phyloP scores from a whole-genome alignment of 768 basidiomycete genomes.

The Suillus paluster region DNA sequence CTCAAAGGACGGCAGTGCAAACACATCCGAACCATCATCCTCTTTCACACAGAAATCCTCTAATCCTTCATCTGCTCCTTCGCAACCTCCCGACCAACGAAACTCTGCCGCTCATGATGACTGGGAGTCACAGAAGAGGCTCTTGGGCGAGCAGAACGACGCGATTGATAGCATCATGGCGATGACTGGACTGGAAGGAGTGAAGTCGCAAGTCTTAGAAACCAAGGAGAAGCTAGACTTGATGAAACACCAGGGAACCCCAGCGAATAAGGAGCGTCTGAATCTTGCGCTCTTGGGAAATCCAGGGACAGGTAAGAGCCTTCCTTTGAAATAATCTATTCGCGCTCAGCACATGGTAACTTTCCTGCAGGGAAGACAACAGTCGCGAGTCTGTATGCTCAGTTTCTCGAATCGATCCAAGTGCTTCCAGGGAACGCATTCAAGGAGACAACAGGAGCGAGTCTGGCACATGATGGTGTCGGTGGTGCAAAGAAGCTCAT shows the following conservation, averaged over 20 bases:
- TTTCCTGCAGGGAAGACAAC: constrained; percentile 58
- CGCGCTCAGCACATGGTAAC: not conserved
- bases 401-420: constrained; percentile 54
- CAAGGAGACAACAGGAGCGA: constrained; percentile 60
- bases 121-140: constrained; percentile 57
- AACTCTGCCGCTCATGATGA: constrained; percentile 23
- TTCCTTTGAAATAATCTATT: not conserved
- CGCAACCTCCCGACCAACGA: not conserved
- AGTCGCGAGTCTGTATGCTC: constrained; percentile 62
- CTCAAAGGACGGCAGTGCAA: not conserved
- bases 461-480: constrained; percentile 57
- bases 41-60: not conserved
- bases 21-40: not conserved
- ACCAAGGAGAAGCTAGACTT: constrained; percentile 59
- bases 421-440: constrained; percentile 54
- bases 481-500: constrained; percentile 49
- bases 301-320: constrained; percentile 62
- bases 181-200: constrained; percentile 63
- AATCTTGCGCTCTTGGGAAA: constrained; percentile 65
- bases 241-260: constrained; percentile 46
- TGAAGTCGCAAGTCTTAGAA: constrained; percentile 54
- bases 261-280: constrained; percentile 54
- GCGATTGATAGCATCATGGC: constrained; percentile 61
- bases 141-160: constrained; percentile 51
- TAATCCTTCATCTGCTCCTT: not conserved